These are phyloP conservation scores for Sporothrix curviconia DNA, from an alignment of 2,329 filamentous ascomycete species.

Conservation along the genomic window DNA sequence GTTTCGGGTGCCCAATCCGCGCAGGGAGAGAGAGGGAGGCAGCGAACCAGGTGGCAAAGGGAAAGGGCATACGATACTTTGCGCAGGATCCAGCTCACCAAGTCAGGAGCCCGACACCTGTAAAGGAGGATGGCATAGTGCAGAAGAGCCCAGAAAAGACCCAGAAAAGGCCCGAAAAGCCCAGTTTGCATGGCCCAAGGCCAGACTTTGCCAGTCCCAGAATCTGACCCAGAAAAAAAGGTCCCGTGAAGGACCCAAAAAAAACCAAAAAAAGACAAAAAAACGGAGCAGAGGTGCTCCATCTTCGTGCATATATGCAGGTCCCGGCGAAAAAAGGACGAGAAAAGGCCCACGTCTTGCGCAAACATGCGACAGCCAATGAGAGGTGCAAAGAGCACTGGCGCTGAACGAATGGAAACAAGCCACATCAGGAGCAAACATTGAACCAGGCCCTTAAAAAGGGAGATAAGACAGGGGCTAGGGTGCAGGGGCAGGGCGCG, in stretches of 20 bases:
- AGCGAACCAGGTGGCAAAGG: neutral
- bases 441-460: neutral
- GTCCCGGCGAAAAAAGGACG: neutral
- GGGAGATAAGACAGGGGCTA: neutral
- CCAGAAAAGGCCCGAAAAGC: too few species aligned
- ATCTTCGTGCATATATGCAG: slow-evolving; percentile 5
- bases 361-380: neutral
- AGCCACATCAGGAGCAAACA: slow-evolving; percentile 1
- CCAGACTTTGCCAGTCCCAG: too few species aligned
- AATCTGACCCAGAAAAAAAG: neutral
- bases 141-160: too few species aligned
- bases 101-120: too few species aligned
- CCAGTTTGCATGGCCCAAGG: too few species aligned
- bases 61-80: too few species aligned
- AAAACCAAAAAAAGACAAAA: neutral
- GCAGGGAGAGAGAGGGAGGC: neutral
- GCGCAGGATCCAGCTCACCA: too few species aligned
- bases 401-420: slow-evolving; percentile 12
- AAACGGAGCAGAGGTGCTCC: neutral
- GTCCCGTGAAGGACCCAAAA: neutral
- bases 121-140: too few species aligned
- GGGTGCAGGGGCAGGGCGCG: neutral
- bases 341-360: neutral
- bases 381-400: neutral
- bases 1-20: neutral